phyloP scores from a whole-genome alignment of 1,284 basidiomycete genomes.

The Puccinia sorghi region DNA sequence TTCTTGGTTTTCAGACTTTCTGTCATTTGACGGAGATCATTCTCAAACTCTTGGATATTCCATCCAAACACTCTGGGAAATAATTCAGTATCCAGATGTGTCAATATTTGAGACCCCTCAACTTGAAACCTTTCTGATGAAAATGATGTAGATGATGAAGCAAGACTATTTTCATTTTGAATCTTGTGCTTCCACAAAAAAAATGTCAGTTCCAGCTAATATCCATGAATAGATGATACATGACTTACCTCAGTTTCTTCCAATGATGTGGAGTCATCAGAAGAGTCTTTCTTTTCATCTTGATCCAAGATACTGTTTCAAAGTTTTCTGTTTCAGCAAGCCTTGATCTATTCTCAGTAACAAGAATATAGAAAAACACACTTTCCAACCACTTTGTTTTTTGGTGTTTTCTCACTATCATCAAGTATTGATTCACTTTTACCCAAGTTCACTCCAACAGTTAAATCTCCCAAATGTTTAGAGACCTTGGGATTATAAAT shows the following conservation, averaged over 20 bases:
- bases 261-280: too few relatives aligned
- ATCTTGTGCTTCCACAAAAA: not conserved
- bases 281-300: not conserved
- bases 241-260: too few relatives aligned
- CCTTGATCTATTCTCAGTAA: too few relatives aligned
- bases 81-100: not conserved
- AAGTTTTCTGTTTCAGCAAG: not conserved
- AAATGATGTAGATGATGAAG: not conserved
- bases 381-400: too few relatives aligned
- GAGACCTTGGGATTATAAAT: not conserved
- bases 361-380: too few relatives aligned
- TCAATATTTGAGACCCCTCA: not conserved
- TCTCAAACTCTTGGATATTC: not conserved
- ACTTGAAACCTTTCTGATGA: not conserved
- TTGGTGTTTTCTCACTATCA: too few relatives aligned
- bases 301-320: not conserved
- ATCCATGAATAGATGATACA: too few relatives aligned
- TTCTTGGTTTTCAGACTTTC: not conserved
- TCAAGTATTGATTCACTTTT: not conserved
- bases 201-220: not conserved
- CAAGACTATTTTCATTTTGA: not conserved
- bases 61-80: not conserved
- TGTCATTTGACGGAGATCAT: not conserved
- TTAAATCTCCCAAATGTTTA: not conserved
- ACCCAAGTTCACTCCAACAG: not conserved